phyloP scores from a whole-genome alignment of 164 flowering plant species.

The Stephania yunnanensis region DNA sequence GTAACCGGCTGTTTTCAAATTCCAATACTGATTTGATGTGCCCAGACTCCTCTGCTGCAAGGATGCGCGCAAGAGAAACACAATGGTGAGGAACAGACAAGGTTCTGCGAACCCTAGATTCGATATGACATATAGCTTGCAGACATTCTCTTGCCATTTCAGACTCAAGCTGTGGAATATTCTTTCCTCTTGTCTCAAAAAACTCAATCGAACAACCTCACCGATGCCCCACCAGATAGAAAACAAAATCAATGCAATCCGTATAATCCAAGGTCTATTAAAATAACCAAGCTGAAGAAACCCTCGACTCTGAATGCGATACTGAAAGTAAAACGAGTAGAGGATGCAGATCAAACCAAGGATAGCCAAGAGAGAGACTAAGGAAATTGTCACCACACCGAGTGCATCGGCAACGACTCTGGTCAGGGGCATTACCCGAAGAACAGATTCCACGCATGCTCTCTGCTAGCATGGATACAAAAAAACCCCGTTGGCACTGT shows the following conservation, averaged over 20 bases:
- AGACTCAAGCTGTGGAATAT: constrained; percentile 34
- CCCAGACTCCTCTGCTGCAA: constrained; percentile 60
- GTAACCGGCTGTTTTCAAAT: constrained; percentile 53
- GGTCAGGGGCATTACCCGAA: constrained; percentile 99
- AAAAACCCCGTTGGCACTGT: constrained; percentile 19
- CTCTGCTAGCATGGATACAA: constrained; percentile 90
- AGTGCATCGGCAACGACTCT: constrained; percentile 85
- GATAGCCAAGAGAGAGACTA: constrained; percentile 59
- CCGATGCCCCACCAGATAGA: constrained; percentile 86
- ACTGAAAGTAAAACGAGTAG: constrained; percentile 64
- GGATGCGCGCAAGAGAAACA: constrained; percentile 79
- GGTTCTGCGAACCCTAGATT: constrained; percentile 98
- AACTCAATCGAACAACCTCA: constrained; percentile 61
- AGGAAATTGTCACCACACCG: constrained; percentile 92
- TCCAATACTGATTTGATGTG: constrained; percentile 61
- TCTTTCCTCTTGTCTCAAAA: constrained; percentile 50
- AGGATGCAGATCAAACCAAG: constrained; percentile 71
- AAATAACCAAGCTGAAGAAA: constrained; percentile 61
- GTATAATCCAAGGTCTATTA: constrained; percentile 87
- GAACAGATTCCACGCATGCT: constrained; percentile 95
- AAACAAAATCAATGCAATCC: constrained; percentile 53
- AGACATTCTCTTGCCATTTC: constrained; percentile 76
- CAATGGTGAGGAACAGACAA: constrained; percentile 67
- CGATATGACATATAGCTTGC: constrained; percentile 83
- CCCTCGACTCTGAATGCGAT: constrained; percentile 44